Evolutionary conservation across 805 yeast genomes (phyloP).

Genomic region (Blastobotrys attinorum): DNA sequence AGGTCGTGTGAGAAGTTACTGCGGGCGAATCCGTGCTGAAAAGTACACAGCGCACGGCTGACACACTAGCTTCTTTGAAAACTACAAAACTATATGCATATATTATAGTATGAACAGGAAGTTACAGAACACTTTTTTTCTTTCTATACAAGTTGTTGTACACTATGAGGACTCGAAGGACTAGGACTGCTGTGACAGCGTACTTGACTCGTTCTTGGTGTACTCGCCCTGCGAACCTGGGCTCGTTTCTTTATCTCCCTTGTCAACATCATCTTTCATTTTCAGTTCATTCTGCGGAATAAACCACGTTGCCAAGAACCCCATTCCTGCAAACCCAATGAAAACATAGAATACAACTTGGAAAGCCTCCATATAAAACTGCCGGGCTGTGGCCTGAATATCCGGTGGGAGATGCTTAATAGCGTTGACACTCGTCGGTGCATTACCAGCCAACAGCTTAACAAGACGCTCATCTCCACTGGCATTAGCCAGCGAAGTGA

Average conservation of each 20-base stretch:
- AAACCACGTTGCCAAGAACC: slow-evolving; percentile 13
- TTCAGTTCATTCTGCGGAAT: slow-evolving; percentile 16
- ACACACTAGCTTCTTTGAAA: too few species aligned
- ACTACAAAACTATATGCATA: too few species aligned
- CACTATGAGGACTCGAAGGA: too few species aligned
- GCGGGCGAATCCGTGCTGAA: too few species aligned
- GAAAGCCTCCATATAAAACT: slow-evolving; percentile 15
- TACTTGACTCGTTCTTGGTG: background rate
- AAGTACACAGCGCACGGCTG: too few species aligned
- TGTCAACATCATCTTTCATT: slow-evolving; percentile 8
- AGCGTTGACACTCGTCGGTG: slow-evolving; percentile 16
- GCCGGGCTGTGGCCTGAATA: slow-evolving; percentile 10
- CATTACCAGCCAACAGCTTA: slow-evolving; percentile 11
- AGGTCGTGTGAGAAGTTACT: too few species aligned
- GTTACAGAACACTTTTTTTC: too few species aligned
- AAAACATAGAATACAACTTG: slow-evolving; percentile 15
- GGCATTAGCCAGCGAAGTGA: slow-evolving; percentile 25
- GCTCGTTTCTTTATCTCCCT: background rate
- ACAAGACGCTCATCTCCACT: slow-evolving; percentile 4
- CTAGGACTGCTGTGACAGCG: too few species aligned
- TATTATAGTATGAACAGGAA: too few species aligned
- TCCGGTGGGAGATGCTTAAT: slow-evolving; percentile 10
- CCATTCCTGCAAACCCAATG: slow-evolving; percentile 14
- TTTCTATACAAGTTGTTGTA: too few species aligned
- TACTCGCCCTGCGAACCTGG: background rate